phyloP scores from a whole-genome alignment of 2,329 filamentous ascomycete species.

The Hortaea werneckii region DNA sequence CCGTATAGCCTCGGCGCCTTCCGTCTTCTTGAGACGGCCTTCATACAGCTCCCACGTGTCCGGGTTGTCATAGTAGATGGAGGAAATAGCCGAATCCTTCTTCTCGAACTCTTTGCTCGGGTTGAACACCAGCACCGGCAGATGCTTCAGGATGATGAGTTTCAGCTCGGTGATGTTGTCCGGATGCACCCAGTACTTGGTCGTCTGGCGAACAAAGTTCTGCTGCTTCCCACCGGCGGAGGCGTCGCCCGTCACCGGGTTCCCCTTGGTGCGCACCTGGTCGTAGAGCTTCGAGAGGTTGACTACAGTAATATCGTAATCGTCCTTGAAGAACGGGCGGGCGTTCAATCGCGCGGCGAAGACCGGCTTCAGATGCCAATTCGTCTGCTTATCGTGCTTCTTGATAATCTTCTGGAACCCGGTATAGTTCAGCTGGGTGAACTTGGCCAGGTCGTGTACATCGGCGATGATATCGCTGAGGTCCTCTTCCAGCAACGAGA shows the following conservation, averaged over 20 bases:
- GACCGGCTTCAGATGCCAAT: conserved; percentile 88
- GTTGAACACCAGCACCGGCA: conserved; percentile 96
- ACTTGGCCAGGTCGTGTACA: conserved; percentile 95
- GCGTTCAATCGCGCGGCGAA: conserved; percentile 90
- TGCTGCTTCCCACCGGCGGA: conserved; percentile 84
- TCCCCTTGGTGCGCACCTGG: conserved; percentile 82
- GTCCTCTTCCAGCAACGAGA: conserved; percentile 85
- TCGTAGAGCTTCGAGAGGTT: conserved; percentile 94
- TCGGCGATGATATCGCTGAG: conserved; percentile 97
- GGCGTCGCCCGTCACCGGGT: conserved; percentile 85
- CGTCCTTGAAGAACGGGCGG: conserved; percentile 97
- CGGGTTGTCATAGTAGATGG: conserved; percentile 96
- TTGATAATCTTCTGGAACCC: conserved; percentile 99
- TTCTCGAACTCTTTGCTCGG: conserved; percentile 90
- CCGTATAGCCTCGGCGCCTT: conserved; percentile 92
- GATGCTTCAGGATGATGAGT: conserved; percentile 92
- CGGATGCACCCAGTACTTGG: conserved; percentile 98
- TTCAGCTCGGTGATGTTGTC: conserved; percentile 98
- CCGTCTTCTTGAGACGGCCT: conserved; percentile 91
- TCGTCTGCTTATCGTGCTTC: conserved; percentile 93
- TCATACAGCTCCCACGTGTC: conserved; percentile 90
- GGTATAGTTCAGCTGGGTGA: conserved; percentile 96
- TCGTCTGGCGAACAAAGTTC: conserved; percentile 93
- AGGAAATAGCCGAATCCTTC: conserved; percentile 88
- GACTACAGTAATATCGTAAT: conserved; percentile 92